Percentiles rank a stretch among this genome's conserved stretches.
These are phyloP conservation scores for Xerophyta viscosa DNA, from an alignment of 106 monocot species.

Conservation along the genomic window DNA sequence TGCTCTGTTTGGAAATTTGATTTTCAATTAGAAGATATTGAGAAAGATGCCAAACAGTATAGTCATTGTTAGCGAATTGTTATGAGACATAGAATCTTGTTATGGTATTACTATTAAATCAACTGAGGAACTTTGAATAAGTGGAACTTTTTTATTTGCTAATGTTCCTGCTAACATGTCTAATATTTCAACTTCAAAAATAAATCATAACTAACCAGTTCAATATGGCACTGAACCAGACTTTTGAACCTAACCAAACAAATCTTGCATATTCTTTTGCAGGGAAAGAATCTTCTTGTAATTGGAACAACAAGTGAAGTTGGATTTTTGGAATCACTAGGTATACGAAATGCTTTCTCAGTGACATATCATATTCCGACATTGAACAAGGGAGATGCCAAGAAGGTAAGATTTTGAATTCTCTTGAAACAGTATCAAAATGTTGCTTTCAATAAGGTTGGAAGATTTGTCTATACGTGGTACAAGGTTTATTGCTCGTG, in stretches of 20 bases:
- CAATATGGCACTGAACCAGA: no score
- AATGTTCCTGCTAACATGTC: no score
- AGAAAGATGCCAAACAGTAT: neutral
- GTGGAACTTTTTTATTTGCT: no score
- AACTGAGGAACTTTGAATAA: no score
- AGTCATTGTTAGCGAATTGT: neutral
- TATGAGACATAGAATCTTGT: neutral
- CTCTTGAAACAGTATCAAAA: no score
- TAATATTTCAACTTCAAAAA: no score
- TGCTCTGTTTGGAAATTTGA: constrained; percentile 4
- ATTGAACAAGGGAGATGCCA: constrained; percentile 63
- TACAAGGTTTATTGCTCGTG: no score
- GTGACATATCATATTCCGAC: constrained; percentile 77
- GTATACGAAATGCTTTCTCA: constrained; percentile 81
- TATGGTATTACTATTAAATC: neutral
- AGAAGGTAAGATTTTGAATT: constrained; percentile 64
- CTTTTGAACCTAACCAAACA: neutral
- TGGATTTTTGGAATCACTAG: constrained; percentile 86
- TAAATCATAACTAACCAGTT: no score
- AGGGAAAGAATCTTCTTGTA: constrained; percentile 94
- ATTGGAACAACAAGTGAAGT: constrained; percentile 92
- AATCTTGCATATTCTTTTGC: constrained; percentile 12
- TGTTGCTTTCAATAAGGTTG: no score
- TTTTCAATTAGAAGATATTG: neutral
- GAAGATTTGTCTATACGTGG: no score